Percentiles rank a stretch among this genome's conserved stretches.
Evolutionary conservation across 2,329 filamentous ascomycete genomes (phyloP).

Genomic region (Fonsecaea pedrosoi): DNA sequence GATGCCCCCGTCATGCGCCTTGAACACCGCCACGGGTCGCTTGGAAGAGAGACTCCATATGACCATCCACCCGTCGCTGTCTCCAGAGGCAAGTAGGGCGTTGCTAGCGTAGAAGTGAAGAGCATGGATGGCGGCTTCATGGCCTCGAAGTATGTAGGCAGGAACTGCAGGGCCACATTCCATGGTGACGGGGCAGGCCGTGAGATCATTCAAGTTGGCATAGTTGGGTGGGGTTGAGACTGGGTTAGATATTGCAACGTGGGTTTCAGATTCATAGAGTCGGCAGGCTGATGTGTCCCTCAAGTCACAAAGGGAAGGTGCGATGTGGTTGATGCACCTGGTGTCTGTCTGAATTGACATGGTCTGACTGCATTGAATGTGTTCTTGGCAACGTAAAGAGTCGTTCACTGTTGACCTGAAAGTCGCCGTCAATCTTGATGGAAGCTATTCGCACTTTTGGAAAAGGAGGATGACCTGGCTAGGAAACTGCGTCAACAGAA

Average conservation of each 20-base stretch:
- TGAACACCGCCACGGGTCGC: constrained; percentile 83
- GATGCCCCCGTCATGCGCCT: constrained; percentile 78
- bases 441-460: too few species aligned
- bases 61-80: constrained; percentile 87
- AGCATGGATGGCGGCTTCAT: constrained; percentile 79
- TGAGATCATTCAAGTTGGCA: neutral
- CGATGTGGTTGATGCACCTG: too few species aligned
- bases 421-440: too few species aligned
- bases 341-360: too few species aligned
- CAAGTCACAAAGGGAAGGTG: neutral
- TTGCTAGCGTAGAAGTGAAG: constrained; percentile 76
- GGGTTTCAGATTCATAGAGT: neutral
- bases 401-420: too few species aligned
- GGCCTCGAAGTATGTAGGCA: constrained; percentile 80
- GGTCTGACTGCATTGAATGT: too few species aligned
- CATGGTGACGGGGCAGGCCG: constrained; percentile 7
- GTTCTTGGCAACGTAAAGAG: too few species aligned
- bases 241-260: neutral
- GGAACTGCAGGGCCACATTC: constrained; percentile 60
- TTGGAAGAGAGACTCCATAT: constrained; percentile 85
- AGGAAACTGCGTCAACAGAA: too few species aligned
- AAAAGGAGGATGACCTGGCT: too few species aligned
- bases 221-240: neutral
- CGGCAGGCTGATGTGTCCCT: neutral
- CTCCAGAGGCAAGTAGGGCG: constrained; percentile 79